phyloP scores from a whole-genome alignment of 1,139 yeast genomes.

The Debaryomycetaceae sp. region DNA sequence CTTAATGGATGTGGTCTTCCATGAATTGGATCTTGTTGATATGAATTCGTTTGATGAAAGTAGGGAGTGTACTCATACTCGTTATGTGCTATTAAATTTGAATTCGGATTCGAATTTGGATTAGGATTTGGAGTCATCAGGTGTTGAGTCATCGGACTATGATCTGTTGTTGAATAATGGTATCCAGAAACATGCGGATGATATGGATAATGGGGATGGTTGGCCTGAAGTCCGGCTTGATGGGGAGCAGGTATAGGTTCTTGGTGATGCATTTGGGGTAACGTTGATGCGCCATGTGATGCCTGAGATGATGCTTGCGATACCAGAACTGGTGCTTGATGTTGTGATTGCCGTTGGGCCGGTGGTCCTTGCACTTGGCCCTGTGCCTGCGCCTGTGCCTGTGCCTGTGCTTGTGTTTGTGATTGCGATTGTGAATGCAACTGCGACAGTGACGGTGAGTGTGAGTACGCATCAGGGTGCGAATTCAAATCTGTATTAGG shows the following conservation, averaged over 20 bases:
- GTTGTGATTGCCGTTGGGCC: not conserved
- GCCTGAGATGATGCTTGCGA: conserved; percentile 2
- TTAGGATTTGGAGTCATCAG: no score
- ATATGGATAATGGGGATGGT: not conserved
- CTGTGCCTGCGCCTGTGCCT: not conserved
- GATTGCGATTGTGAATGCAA: conserved; percentile 5
- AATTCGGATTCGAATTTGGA: no score
- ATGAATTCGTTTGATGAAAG: no score
- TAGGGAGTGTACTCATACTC: no score
- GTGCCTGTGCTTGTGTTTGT: conserved; percentile 1
- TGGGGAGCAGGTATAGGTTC: not conserved
- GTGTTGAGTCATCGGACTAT: not conserved
- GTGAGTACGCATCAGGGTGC: not conserved
- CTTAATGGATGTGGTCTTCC: no score
- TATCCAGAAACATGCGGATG: conserved; percentile 2
- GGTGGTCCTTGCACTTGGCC: conserved; percentile 5
- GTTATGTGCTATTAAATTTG: no score
- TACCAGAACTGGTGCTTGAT: not conserved
- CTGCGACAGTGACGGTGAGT: conserved; percentile 2
- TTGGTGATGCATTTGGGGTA: not conserved
- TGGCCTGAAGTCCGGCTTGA: not conserved
- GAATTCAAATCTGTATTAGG: not conserved
- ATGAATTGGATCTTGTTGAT: no score
- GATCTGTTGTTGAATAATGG: conserved; percentile 1
- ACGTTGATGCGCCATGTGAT: not conserved